Conservation (phyloP, 305 asterid species). For the Coffea humblotiana region DNA sequence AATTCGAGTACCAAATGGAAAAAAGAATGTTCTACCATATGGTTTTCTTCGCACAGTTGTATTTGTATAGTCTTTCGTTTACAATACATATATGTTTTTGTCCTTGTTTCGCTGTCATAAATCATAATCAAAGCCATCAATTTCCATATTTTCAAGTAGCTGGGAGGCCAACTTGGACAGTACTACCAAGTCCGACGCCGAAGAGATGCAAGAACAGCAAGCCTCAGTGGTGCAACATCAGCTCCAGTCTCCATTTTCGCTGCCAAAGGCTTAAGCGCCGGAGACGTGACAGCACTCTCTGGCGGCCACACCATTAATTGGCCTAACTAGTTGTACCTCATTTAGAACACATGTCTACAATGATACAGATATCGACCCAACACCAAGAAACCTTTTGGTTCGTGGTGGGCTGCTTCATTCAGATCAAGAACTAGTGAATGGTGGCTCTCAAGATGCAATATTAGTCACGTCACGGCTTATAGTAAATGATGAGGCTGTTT, state of each 20-base stretch:
- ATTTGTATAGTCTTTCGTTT: too few relatives aligned
- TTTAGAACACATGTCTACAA: slow-evolving; percentile 18
- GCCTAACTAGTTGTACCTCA: slow-evolving; percentile 8
- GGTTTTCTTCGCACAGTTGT: too few relatives aligned
- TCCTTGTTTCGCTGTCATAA: neutral
- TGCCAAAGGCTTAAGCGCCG: slow-evolving; percentile 20
- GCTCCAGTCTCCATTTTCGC: slow-evolving; percentile 19
- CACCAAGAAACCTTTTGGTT: slow-evolving; percentile 1
- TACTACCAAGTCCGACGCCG: slow-evolving; percentile 7
- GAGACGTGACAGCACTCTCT: slow-evolving; percentile 30
- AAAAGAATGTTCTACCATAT: too few relatives aligned
- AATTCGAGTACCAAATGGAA: too few relatives aligned
- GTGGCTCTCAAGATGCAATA: slow-evolving; percentile 22
- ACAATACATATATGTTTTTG: neutral
- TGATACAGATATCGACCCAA: slow-evolving; percentile 15
- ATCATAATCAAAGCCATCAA: neutral
- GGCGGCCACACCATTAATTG: slow-evolving; percentile 23
- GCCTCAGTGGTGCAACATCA: slow-evolving; percentile 16
- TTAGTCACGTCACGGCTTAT: slow-evolving; percentile 4
- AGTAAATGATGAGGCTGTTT: slow-evolving; percentile 9
- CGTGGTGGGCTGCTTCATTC: slow-evolving; percentile 23
- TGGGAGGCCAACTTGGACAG: slow-evolving; percentile 33
- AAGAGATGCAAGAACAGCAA: slow-evolving; percentile 33
- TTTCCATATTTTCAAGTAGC: neutral
- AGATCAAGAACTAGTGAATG: slow-evolving; percentile 21